A percentile compares a stretch with the other conserved stretches of the same genome.
phyloP scores from a whole-genome alignment of 768 basidiomycete species.

The Vishniacozyma victoriae region DNA sequence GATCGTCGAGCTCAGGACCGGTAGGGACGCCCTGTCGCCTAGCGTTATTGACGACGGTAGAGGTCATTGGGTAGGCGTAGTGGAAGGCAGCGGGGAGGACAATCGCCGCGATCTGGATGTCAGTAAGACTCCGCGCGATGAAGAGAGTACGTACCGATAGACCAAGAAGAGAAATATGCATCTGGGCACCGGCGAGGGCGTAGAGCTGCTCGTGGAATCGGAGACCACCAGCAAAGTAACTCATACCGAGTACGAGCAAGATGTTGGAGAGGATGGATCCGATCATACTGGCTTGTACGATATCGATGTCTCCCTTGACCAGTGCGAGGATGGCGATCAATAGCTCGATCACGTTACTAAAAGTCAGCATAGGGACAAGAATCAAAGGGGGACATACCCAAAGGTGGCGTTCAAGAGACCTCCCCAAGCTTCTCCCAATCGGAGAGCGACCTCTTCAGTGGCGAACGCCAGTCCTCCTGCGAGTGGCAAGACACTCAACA shows the following conservation, averaged over 20 bases:
- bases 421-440: conserved; percentile 47
- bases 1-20: conserved; percentile 50
- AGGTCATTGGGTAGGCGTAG: conserved; percentile 18
- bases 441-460: conserved; percentile 54
- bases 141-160: conserved; percentile 31
- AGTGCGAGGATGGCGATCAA: conserved; percentile 49
- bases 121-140: background rate
- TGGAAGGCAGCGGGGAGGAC: conserved; percentile 47
- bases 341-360: conserved; percentile 55
- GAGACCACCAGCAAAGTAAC: conserved; percentile 49
- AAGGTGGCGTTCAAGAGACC: conserved; percentile 53
- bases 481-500: conserved; percentile 53
- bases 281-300: conserved; percentile 56
- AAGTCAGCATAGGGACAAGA: conserved; percentile 33
- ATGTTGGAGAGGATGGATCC: conserved; percentile 53
- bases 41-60: conserved; percentile 15
- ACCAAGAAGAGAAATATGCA: conserved; percentile 46
- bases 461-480: conserved; percentile 32
- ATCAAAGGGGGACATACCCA: conserved; percentile 8
- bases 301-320: conserved; percentile 50
- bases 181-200: conserved; percentile 52
- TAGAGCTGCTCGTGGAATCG: conserved; percentile 56
- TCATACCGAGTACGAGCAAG: conserved; percentile 46
- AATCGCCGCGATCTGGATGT: conserved; percentile 40
- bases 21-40: conserved; percentile 18